A percentile compares a stretch with the other conserved stretches of the same genome.
Evolutionary conservation across 2,329 filamentous ascomycete species (phyloP).

Genomic region (Chrysosporium queenslandicum): DNA sequence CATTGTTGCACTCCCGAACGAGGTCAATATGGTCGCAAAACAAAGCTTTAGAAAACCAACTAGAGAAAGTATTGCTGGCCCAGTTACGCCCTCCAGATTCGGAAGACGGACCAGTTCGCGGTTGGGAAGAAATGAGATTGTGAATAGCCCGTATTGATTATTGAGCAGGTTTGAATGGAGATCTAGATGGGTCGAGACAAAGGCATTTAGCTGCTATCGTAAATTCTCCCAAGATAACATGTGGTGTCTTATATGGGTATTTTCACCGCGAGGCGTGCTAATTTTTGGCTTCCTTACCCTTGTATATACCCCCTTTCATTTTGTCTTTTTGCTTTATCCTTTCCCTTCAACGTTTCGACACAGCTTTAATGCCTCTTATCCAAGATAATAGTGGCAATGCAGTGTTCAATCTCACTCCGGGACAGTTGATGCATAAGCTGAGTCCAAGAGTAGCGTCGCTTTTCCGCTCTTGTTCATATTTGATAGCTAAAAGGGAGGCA

Average conservation of each 20-base stretch:
- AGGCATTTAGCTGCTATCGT: neutral
- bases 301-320: constrained; percentile 2
- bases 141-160: constrained; percentile 56
- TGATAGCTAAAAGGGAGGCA: no score
- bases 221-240: neutral
- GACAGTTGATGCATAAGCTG: no score
- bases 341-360: no score
- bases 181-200: neutral
- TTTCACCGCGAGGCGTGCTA: neutral
- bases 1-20: constrained; percentile 90
- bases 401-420: no score
- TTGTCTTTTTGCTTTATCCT: neutral
- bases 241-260: neutral
- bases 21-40: constrained; percentile 95
- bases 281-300: neutral
- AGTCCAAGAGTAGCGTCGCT: no score
- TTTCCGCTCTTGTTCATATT: neutral
- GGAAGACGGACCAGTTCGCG: constrained; percentile 23
- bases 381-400: no score
- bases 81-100: constrained; percentile 45
- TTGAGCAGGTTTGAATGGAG: neutral
- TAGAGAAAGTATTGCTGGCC: constrained; percentile 75
- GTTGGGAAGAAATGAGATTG: constrained; percentile 59
- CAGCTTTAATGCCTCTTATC: no score
- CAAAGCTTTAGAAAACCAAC: constrained; percentile 77